Evolutionary conservation across 108 stramenopile genomes (phyloP).

Genomic region (Skeletonema menzelii): DNA sequence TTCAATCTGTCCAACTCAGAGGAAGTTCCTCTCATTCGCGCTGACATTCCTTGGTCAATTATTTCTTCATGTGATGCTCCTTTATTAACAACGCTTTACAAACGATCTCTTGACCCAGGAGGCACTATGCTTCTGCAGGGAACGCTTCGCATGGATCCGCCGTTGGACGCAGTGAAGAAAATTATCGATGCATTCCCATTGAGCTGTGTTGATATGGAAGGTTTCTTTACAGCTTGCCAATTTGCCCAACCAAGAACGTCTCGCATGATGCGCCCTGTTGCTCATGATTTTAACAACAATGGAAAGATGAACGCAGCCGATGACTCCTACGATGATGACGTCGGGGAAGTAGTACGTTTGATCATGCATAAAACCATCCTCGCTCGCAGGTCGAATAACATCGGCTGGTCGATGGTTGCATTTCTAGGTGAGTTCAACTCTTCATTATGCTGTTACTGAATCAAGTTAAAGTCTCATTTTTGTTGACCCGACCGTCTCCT

Average conservation of each 20-base stretch:
- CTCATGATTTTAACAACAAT: background rate
- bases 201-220: constrained; percentile 51
- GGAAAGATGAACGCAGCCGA: constrained; percentile 6
- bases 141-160: constrained; percentile 44
- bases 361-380: constrained; percentile 42
- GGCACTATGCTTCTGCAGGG: constrained; percentile 37
- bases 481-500: background rate
- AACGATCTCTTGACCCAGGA: constrained; percentile 8
- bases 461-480: background rate
- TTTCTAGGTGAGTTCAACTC: constrained; percentile 35
- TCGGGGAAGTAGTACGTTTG: constrained; percentile 41
- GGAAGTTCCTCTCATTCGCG: constrained; percentile 37
- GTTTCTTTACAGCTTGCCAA: constrained; percentile 52
- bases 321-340: constrained; percentile 31
- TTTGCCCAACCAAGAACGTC: constrained; percentile 45
- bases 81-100: constrained; percentile 20
- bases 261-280: background rate
- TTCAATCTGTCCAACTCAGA: constrained; percentile 32
- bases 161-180: constrained; percentile 30
- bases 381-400: constrained; percentile 31
- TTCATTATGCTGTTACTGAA: background rate
- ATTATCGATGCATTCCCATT: constrained; percentile 38
- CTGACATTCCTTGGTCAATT: constrained; percentile 38
- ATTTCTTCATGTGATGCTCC: constrained; percentile 27
- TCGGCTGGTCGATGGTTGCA: constrained; percentile 53